Evolutionary conservation across 2,329 filamentous ascomycete genomes (phyloP), one percentile per base, ranked within the genome.

Genomic region (Sphaerulina vaccinii): DNA sequence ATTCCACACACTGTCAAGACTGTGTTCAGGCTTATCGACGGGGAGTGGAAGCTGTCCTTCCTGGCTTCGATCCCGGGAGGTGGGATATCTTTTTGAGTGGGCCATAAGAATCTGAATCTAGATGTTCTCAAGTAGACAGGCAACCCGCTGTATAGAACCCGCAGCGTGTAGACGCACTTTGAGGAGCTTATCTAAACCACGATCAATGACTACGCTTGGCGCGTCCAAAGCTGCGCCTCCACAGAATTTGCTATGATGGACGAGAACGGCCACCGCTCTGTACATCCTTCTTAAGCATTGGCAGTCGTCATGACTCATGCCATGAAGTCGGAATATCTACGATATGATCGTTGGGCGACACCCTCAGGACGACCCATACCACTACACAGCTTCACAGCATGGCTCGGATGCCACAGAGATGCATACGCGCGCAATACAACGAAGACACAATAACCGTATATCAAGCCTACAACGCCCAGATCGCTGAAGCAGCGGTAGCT

Each of bases 381-480:
- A n/a, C n/a, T n/a, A n/a, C n/a, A n/a, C n/a, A n/a, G n/a, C n/a
- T n/a, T n/a, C n/a, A n/a, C n/a, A n/a, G n/a, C n/a, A n/a, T n/a
- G n/a, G n/a, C n/a, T n/a, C 2, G 16, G 8, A 46, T 19, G 32
- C 2, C 42, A 15, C 42, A 37, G 5, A 24, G 42, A 19, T 38
- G 35, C 32, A 36, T 49, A 18, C 46, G 51, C 29, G 51, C 46
- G 24, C 42, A 37, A n/a, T 41, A n/a, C 19, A 32, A 50, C 13
- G 33, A 42, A 16, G 35, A 45, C 9, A 35, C 24, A 5, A 50
- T 50, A 10, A 45, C 46, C 2, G 40, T 50, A 24, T 50, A 42
- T 18, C 51, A 53, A 53, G 51, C 44, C 15, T 41, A 50, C 27
- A 41, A 54, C 29, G 39, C 40, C 3, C 10, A 42, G 6, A 54